These are phyloP conservation scores for Taphrina sp. DNA, from an alignment of 1,139 yeast genomes.

Conservation along the genomic window DNA sequence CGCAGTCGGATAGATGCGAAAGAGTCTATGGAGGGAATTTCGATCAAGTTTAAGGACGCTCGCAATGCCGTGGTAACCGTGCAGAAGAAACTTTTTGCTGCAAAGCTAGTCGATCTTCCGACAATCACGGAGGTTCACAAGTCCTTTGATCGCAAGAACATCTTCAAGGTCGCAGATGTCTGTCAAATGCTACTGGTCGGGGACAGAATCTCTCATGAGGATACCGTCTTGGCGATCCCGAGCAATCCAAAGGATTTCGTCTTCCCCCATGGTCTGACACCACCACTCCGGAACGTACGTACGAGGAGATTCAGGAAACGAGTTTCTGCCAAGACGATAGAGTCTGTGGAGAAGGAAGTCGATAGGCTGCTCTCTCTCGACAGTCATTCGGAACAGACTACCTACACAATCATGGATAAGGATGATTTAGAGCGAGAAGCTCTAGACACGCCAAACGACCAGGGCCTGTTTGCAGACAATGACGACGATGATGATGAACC, in stretches of 20 bases:
- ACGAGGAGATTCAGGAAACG: slow-evolving; percentile 57
- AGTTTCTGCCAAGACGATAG: slow-evolving; percentile 53
- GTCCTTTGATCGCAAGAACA: slow-evolving; percentile 82
- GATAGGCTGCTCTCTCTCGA: slow-evolving; percentile 74
- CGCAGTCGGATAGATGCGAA: slow-evolving; percentile 37
- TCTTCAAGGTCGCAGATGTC: slow-evolving; percentile 81
- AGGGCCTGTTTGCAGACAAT: slow-evolving; percentile 42
- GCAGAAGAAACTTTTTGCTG: slow-evolving; percentile 66
- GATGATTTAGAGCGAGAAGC: slow-evolving; percentile 41
- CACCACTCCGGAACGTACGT: slow-evolving; percentile 63
- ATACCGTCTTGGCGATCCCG: slow-evolving; percentile 50
- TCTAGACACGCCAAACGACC: slow-evolving; percentile 38
- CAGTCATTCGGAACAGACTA: slow-evolving; percentile 77
- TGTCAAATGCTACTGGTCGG: slow-evolving; percentile 82
- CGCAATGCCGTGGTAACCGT: slow-evolving; percentile 67
- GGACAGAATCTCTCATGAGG: slow-evolving; percentile 58
- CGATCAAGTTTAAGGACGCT: slow-evolving; percentile 56
- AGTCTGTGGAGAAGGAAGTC: slow-evolving; percentile 71
- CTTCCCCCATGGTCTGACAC: slow-evolving; percentile 75
- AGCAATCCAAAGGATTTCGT: slow-evolving; percentile 46
- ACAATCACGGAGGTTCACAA: slow-evolving; percentile 84
- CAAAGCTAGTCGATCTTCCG: slow-evolving; percentile 84
- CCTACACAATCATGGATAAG: slow-evolving; percentile 72
- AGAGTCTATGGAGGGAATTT: slow-evolving; percentile 62
- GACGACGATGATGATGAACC: slow-evolving; percentile 36